Base-by-base conservation (phyloP, 2,329 filamentous ascomycete genomes). In the Pestalotiopsis sp. region DNA sequence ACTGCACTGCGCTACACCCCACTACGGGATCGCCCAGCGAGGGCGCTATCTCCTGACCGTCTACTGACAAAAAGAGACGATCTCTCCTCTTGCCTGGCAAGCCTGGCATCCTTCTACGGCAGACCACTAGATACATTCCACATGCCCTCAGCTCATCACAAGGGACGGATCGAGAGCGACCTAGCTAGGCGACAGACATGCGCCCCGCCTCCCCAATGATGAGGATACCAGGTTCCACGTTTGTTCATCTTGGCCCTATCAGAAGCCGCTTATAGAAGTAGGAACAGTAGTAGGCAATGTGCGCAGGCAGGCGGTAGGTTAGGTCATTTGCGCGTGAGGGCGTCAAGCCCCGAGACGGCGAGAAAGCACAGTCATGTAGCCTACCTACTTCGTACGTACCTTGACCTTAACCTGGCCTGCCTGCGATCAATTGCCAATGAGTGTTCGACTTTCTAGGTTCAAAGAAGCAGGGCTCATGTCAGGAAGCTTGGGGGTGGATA, bases 11-110 rank as follows among this genome's bases (percentile, higher is more conserved):
- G 64, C 55, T 55, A 57, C 63, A 49, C 41, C 41, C 41, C 63
- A 58, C 64, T 66, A 66, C 52, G 20, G 64, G 39, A 60, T 31
- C 64, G 55, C 27, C 52, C 52, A 66, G 52, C 31, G 64, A 31
- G 17, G 52, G 39, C 64, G 49, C 64, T 59, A 65, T 41, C 36
- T n/a, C 31, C 57, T 45, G 64, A 27, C 64, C 45, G 49, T 45
- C 45, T 17, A 25, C 64, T 38, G 64, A 25, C 64, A 57, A 36
- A 58, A 23, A 59, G 57, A 59, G 23, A 59, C 57, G 57, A 27
- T 59, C 23, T 31, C 57, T 13, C 3, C 25, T 25, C 25, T 25
- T 25, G 3, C 25, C 27, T 36, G 23, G 31, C 31, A 36, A 36
- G 7, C 31, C 57, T 36, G 25, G 27, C 27, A 59, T 36, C 27